These are phyloP conservation scores for Polyporus arcularius DNA, from an alignment of 768 basidiomycete species.

Conservation along the genomic window DNA sequence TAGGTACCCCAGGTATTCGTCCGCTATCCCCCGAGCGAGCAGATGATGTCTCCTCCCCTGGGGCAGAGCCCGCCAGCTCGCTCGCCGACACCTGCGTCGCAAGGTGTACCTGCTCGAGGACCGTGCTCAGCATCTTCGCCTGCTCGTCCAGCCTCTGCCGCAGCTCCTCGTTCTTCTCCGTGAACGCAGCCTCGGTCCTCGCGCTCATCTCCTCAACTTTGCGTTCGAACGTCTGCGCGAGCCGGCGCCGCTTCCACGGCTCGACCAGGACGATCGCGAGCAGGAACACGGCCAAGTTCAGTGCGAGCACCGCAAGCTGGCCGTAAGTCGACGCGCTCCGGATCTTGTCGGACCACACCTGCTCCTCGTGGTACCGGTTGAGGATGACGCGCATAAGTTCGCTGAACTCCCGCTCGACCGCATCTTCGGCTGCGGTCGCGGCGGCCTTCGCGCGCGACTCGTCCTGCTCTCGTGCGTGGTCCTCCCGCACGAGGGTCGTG, in stretches of 20 bases:
- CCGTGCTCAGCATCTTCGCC: slow-evolving; percentile 33
- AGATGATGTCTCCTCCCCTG: slow-evolving; percentile 8
- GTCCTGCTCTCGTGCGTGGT: slow-evolving; percentile 83
- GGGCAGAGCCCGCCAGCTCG: slow-evolving; percentile 11
- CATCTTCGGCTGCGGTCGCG: slow-evolving; percentile 70
- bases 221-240: slow-evolving; percentile 88
- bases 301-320: slow-evolving; percentile 76
- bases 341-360: slow-evolving; percentile 99
- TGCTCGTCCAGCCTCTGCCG: slow-evolving; percentile 52
- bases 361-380: slow-evolving; percentile 95
- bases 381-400: slow-evolving; percentile 88
- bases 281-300: slow-evolving; percentile 90
- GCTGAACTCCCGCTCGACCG: slow-evolving; percentile 84
- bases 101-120: slow-evolving; percentile 27
- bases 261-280: slow-evolving; percentile 90
- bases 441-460: slow-evolving; percentile 70
- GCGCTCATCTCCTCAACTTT: slow-evolving; percentile 57
- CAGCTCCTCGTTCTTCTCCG: slow-evolving; percentile 50
- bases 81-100: slow-evolving; percentile 12
- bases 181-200: slow-evolving; percentile 38
- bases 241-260: slow-evolving; percentile 89
- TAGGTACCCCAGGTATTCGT: slow-evolving; percentile 8
- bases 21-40: slow-evolving; percentile 3
- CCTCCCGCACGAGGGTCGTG: slow-evolving; percentile 86
- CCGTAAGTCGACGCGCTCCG: slow-evolving; percentile 94